A percentile compares a stretch with the other conserved stretches of the same genome.
phyloP scores from a whole-genome alignment of 2,329 filamentous ascomycete genomes.

The Ilyonectria destructans region DNA sequence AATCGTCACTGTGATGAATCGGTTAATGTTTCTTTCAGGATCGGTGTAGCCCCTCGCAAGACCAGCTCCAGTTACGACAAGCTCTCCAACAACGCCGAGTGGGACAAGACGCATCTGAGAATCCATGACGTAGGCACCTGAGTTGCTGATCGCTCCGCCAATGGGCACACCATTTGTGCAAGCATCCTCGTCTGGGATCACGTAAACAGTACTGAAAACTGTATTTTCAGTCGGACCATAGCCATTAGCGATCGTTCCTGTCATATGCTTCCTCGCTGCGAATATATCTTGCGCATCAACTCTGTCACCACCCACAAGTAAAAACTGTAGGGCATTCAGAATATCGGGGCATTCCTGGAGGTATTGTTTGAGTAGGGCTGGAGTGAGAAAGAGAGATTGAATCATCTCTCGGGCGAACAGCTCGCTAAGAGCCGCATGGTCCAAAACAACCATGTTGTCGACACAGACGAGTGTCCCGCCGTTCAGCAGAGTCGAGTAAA shows the following conservation, averaged over 20 bases:
- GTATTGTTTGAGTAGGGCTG: slow-evolving; percentile 42
- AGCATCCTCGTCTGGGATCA: slow-evolving; percentile 2
- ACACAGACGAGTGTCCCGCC: slow-evolving; percentile 1
- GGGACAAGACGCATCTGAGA: slow-evolving; percentile 43
- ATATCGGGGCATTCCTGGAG: slow-evolving; percentile 28
- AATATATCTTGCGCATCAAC: slow-evolving; percentile 25
- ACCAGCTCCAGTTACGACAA: slow-evolving; percentile 47
- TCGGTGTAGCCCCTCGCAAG: slow-evolving; percentile 6
- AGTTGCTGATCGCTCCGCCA: slow-evolving; percentile 41
- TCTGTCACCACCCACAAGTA: slow-evolving; percentile 41
- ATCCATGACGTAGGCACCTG: slow-evolving; percentile 47
- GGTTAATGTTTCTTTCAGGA: not conserved
- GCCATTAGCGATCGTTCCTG: slow-evolving; percentile 17
- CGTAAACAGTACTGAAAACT: slow-evolving; percentile 22
- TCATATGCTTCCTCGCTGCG: slow-evolving; percentile 7
- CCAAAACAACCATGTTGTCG: slow-evolving; percentile 1
- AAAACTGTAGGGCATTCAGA: slow-evolving; percentile 3
- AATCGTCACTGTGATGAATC: not conserved
- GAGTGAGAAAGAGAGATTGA: slow-evolving; percentile 26
- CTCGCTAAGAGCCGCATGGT: not conserved
- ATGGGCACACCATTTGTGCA: slow-evolving; percentile 40
- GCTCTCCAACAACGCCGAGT: slow-evolving; percentile 48
- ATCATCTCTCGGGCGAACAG: slow-evolving; percentile 35
- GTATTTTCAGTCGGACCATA: slow-evolving; percentile 45
- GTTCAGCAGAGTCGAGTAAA: not conserved